Conservation (phyloP, 2,329 filamentous ascomycete genomes). For the Penicillium sp. region DNA sequence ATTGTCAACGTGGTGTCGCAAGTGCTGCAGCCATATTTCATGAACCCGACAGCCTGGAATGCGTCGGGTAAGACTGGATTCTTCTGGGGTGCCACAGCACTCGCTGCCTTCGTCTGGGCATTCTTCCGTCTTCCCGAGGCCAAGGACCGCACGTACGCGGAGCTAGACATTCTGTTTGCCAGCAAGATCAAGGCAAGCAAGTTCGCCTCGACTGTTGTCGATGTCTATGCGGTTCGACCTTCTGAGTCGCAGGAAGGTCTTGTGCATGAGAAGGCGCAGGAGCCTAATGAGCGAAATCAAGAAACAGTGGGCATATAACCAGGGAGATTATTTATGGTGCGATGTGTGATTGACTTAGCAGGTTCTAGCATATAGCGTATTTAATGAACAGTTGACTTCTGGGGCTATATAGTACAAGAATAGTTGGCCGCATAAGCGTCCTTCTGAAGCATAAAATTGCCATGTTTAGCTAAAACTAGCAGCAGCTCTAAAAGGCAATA, state of each 20-base stretch:
- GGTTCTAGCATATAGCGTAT: neutral
- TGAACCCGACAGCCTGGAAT: constrained; percentile 32
- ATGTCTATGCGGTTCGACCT: constrained; percentile 10
- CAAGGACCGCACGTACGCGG: constrained; percentile 33
- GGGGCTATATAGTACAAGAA: neutral
- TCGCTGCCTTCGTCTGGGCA: constrained; percentile 27
- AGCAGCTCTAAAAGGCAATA: neutral
- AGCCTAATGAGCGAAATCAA: constrained; percentile 8
- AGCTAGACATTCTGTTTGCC: constrained; percentile 38
- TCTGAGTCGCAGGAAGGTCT: constrained; percentile 16
- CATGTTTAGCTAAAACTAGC: neutral
- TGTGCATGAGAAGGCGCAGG: constrained; percentile 4
- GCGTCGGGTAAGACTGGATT: constrained; percentile 34
- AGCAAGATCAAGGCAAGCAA: constrained; percentile 30
- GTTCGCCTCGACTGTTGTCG: constrained; percentile 20
- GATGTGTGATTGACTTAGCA: neutral
- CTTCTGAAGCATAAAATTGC: neutral
- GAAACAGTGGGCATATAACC: neutral
- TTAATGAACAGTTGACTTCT: neutral
- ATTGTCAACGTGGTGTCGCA: constrained; percentile 43
- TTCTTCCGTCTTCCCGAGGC: constrained; percentile 35
- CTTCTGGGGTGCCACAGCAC: constrained; percentile 32
- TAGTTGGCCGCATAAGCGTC: neutral
- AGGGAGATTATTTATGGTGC: neutral
- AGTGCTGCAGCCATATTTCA: constrained; percentile 29